Evolutionary conservation across 805 yeast genomes (phyloP).

Genomic region (Ogataea thermomethanolica): DNA sequence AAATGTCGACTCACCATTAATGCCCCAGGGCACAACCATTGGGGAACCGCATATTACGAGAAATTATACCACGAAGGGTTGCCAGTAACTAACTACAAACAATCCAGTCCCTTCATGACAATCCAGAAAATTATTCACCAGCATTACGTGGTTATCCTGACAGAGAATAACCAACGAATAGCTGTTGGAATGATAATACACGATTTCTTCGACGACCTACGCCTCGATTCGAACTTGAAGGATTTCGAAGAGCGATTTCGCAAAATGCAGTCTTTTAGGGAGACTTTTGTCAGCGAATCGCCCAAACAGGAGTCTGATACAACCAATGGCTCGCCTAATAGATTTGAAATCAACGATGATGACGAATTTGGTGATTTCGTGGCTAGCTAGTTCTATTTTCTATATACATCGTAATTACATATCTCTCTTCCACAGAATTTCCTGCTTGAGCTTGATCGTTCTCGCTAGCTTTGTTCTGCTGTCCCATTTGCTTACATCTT

Average conservation of each 20-base stretch:
- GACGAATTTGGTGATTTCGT: conserved; percentile 33
- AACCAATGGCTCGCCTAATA: conserved; percentile 1
- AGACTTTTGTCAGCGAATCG: conserved; percentile 7
- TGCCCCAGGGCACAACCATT: conserved; percentile 10
- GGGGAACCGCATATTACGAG: conserved; percentile 17
- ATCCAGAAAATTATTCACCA: conserved; percentile 22
- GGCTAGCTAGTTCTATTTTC: conserved; percentile 4
- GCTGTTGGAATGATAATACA: conserved; percentile 28
- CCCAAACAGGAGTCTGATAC: neutral
- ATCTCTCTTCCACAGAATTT: conserved; percentile 27
- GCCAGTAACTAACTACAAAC: conserved; percentile 14
- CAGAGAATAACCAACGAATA: conserved; percentile 12
- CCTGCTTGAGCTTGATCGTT: conserved; percentile 20
- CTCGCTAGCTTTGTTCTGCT: conserved; percentile 24
- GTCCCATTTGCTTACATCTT: conserved; percentile 27
- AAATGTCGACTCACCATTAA: conserved; percentile 17
- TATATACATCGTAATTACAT: conserved; percentile 14
- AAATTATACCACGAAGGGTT: conserved; percentile 9
- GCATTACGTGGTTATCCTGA: conserved; percentile 23
- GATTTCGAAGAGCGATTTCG: conserved; percentile 20
- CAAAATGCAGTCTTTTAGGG: conserved; percentile 14
- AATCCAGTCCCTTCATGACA: conserved; percentile 19
- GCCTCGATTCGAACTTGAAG: conserved; percentile 17
- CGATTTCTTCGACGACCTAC: conserved; percentile 26
- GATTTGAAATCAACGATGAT: conserved; percentile 10